Evolutionary conservation across 1,284 basidiomycete genomes (phyloP).

Genomic region (Heterobasidion occidentale): DNA sequence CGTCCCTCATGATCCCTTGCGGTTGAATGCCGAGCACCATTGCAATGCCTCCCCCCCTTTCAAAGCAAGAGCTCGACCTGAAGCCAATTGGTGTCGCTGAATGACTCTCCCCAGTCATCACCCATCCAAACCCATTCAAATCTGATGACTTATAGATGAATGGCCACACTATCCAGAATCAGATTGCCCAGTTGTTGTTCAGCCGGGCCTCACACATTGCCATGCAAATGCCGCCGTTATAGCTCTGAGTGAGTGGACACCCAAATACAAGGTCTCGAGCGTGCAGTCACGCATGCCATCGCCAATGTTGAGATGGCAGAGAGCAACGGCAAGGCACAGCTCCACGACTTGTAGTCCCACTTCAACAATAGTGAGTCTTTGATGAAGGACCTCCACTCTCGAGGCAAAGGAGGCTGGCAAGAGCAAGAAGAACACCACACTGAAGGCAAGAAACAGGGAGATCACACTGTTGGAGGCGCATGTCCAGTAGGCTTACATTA

Average conservation of each 20-base stretch:
- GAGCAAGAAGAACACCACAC: constrained; percentile 39
- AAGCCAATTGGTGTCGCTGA: no score
- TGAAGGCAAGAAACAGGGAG: constrained; percentile 48
- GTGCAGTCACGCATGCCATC: constrained; percentile 32
- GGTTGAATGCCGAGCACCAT: constrained; percentile 62
- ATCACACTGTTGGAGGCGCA: constrained; percentile 44
- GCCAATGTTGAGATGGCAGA: constrained; percentile 37
- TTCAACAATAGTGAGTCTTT: constrained; percentile 40
- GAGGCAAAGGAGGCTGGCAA: constrained; percentile 43
- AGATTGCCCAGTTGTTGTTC: constrained; percentile 36
- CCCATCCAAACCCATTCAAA: not conserved
- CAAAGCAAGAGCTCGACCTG: no score
- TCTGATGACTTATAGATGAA: constrained; percentile 7
- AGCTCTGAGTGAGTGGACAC: constrained; percentile 42
- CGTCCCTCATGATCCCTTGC: constrained; percentile 47
- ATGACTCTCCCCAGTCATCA: no score
- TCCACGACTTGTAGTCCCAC: constrained; percentile 42
- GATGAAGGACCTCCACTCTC: constrained; percentile 40
- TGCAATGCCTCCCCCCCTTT: constrained; percentile 69
- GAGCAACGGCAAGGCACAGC: constrained; percentile 35
- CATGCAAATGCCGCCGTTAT: constrained; percentile 2
- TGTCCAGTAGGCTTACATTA: constrained; percentile 37
- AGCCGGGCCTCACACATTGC: constrained; percentile 18
- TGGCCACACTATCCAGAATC: constrained; percentile 40
- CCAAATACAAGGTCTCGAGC: constrained; percentile 44